Percentiles rank a stretch among this genome's conserved stretches.
These are phyloP conservation scores for Fraxinus excelsior DNA, from an alignment of 257 asterid genomes.

Conservation along the genomic window DNA sequence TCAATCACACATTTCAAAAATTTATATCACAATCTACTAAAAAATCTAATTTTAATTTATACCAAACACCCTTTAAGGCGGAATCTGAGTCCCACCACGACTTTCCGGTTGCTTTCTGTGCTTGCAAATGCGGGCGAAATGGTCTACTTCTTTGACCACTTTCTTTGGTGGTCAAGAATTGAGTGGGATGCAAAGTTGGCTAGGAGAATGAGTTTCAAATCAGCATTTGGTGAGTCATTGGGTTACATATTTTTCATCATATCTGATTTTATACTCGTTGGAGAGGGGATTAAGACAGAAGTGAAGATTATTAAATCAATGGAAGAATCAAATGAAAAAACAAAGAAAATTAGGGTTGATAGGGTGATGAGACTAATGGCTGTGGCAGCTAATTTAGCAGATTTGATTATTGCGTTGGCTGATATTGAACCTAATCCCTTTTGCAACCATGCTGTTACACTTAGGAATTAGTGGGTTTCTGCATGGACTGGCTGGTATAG, in stretches of 20 bases:
- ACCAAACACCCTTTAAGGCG: too few relatives aligned
- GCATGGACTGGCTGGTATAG: conserved; percentile 99
- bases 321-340: conserved; percentile 19
- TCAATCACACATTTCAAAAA: too few relatives aligned
- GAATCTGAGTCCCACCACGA: conserved; percentile 51
- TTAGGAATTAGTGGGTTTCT: conserved; percentile 89
- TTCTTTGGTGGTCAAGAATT: conserved; percentile 75
- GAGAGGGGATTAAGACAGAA: conserved; percentile 61
- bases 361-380: conserved; percentile 88
- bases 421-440: too few relatives aligned
- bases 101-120: conserved; percentile 56
- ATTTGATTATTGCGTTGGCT: conserved; percentile 74
- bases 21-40: too few relatives aligned
- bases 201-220: conserved; percentile 68
- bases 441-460: conserved; percentile 72
- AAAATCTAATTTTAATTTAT: too few relatives aligned
- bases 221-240: conserved; percentile 88
- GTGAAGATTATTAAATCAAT: conserved; percentile 30
- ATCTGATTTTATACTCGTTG: conserved; percentile 56
- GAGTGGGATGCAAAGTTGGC: conserved; percentile 64
- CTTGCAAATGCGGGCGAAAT: conserved; percentile 82
- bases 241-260: conserved; percentile 74
- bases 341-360: conserved; percentile 64
- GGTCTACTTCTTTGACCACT: conserved; percentile 96
- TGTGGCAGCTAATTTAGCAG: conserved; percentile 87